These are phyloP conservation scores for Tolypocladium tropicale DNA, from an alignment of 2,329 filamentous ascomycete genomes.

Conservation along the genomic window DNA sequence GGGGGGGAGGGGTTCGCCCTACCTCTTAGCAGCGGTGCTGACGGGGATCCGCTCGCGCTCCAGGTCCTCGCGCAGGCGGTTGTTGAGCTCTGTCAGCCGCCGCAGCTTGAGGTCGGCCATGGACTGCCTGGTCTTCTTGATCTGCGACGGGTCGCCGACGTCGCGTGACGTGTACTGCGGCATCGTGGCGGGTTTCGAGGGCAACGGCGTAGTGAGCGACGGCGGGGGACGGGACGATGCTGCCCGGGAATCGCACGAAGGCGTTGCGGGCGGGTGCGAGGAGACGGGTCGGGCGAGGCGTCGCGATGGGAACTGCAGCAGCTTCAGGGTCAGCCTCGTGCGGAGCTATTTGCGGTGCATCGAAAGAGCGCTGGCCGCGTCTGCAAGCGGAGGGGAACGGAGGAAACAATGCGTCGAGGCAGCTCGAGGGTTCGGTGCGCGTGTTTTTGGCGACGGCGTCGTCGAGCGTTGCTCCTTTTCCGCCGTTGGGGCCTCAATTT, in stretches of 20 bases:
- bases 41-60: constrained; percentile 93
- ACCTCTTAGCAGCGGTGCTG: constrained; percentile 85
- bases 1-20: constrained; percentile 26
- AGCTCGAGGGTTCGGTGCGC: not conserved
- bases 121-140: constrained; percentile 93
- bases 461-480: not conserved
- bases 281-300: not conserved
- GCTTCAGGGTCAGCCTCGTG: not conserved
- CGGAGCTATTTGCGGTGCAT: not conserved
- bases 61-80: constrained; percentile 87
- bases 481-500: not conserved
- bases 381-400: not conserved
- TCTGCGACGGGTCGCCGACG: constrained; percentile 56
- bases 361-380: not conserved
- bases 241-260: not conserved
- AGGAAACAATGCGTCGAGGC: not conserved
- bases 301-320: not conserved
- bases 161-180: constrained; percentile 58
- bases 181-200: constrained; percentile 32
- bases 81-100: constrained; percentile 92
- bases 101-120: constrained; percentile 98
- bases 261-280: not conserved
- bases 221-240: constrained; percentile 8
- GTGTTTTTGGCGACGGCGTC: constrained; percentile 1
- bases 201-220: not conserved